Evolutionary conservation across 805 yeast genomes (phyloP), one percentile per base, ranked within the genome.

Genomic region (Ogataea pini): DNA sequence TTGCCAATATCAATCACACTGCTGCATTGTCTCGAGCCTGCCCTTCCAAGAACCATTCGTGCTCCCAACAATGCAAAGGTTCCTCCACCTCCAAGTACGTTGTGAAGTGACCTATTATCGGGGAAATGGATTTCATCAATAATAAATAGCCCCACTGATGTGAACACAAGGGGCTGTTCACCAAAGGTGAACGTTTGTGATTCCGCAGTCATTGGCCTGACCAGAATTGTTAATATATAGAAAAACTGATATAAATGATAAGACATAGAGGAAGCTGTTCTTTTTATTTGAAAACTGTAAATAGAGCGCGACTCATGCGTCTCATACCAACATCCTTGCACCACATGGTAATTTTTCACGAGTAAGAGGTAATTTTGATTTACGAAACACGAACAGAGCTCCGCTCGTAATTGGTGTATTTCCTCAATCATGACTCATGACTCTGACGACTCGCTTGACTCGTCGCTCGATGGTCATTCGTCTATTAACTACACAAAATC

Each of bases 41-140:
- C 52, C 0, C 59, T 48, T 0, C 79, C 75, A 7, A 78, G 60
- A 1, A 81, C 71, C 42, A 87, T 71, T 19, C 91, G 70, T 0
- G 89, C 82, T 0, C 97, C 97, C 13, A 86, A 69, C 1, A 83
- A 78, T 1, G 90, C 90, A 63, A 78, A 91, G 0, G 92, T 79
- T 0, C 96, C 97, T 2, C 91, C 98, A 2, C 98, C 98, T 0
- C 98, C 98, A 40, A 88, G 72, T 7, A 91, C 73, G 61, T 87
- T 64, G 52, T 58, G 63, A 54, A 70, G 72, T 19, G 69, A 57
- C 34, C 49, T 53, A 55, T 65, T 56, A 43, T 65, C 62, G 0
- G 79, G 75, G 58, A 79, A 82, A 48, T 79, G 82, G 56, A 90
- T 88, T 54, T 89, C 96, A 65, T 91, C 98, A 14, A 91, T 77